A percentile compares a stretch with the other conserved stretches of the same genome.
Conservation (phyloP, 345 rosid species). For the Syzygium aromaticum region DNA sequence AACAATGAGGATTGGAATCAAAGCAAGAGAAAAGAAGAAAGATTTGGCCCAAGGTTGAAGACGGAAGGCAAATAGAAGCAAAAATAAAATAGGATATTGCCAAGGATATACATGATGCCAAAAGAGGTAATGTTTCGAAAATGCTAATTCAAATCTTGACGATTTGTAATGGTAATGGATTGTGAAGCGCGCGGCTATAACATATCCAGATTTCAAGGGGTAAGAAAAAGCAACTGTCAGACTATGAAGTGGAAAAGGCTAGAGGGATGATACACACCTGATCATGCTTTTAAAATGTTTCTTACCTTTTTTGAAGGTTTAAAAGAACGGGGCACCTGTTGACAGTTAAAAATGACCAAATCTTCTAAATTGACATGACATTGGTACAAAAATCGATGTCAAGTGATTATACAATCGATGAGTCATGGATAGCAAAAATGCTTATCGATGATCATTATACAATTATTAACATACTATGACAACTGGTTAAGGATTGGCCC, state of each 20-base stretch:
- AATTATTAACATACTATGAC: no score
- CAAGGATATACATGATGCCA: no score
- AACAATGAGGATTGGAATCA: not conserved
- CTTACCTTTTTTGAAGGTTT: no score
- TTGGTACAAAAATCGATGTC: no score
- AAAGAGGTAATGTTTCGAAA: not conserved
- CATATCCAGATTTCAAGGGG: not conserved
- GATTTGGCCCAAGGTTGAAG: not conserved
- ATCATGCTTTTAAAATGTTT: not conserved
- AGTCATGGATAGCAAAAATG: no score
- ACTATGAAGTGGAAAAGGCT: not conserved
- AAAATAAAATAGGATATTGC: no score
- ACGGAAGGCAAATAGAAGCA: not conserved
- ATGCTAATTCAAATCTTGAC: fast-evolving
- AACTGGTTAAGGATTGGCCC: no score
- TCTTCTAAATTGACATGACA: no score
- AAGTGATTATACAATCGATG: no score
- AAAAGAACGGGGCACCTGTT: no score
- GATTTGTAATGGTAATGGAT: not conserved
- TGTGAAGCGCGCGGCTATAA: not conserved
- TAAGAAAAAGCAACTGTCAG: not conserved
- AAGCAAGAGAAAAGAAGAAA: not conserved
- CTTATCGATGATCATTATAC: no score
- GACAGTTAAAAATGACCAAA: no score
- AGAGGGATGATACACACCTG: not conserved